Conservation (phyloP, 164 flowering plant species). For the Protea cynaroides region DNA sequence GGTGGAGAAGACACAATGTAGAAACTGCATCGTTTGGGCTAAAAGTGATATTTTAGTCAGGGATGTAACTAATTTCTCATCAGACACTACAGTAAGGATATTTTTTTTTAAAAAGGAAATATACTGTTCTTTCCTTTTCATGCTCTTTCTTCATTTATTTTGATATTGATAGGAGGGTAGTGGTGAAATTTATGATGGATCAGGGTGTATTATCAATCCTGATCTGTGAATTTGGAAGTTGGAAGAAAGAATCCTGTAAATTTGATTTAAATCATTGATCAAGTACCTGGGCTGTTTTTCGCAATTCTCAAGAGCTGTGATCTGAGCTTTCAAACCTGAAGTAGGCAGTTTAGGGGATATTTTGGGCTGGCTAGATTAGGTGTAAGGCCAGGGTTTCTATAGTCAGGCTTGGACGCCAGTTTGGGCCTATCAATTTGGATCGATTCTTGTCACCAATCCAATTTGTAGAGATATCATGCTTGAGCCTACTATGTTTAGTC, state of each 20-base stretch:
- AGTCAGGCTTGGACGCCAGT: background rate
- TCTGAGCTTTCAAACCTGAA: background rate
- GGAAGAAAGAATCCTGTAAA: background rate
- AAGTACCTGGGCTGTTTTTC: too few relatives aligned
- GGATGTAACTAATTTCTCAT: slow-evolving; percentile 56
- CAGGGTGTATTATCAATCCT: too few relatives aligned
- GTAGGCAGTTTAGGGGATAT: background rate
- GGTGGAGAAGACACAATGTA: slow-evolving; percentile 59
- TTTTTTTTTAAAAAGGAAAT: background rate
- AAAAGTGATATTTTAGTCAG: slow-evolving; percentile 80
- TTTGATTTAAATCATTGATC: too few relatives aligned
- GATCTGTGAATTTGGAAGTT: too few relatives aligned
- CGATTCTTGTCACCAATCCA: background rate
- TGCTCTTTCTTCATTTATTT: slow-evolving; percentile 2
- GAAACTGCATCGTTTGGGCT: slow-evolving; percentile 90
- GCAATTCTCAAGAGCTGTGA: too few relatives aligned
- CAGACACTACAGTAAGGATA: slow-evolving; percentile 45
- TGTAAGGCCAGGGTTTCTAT: background rate
- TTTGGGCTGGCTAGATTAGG: background rate
- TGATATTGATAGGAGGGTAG: background rate
- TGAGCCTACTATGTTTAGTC: too few relatives aligned
- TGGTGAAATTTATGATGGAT: too few relatives aligned
- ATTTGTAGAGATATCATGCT: background rate
- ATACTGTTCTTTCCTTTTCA: background rate
- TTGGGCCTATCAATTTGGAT: background rate